These are phyloP conservation scores for Platanus orientalis DNA, from an alignment of 164 flowering plant species.

Conservation along the genomic window DNA sequence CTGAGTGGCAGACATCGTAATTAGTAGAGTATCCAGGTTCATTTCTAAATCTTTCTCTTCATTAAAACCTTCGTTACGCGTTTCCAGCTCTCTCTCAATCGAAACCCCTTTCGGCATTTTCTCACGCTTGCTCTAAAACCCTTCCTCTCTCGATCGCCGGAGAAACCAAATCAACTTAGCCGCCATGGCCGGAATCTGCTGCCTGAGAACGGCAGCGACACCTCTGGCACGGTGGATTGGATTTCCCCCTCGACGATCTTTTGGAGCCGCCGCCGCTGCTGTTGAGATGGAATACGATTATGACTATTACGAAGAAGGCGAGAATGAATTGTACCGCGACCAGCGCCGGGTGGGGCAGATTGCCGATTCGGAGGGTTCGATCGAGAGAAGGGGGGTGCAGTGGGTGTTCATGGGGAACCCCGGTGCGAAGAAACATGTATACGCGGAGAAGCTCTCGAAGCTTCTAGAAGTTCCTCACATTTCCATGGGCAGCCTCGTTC, in stretches of 20 bases:
- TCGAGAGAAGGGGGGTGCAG: slow-evolving; percentile 52
- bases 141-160: too few species aligned
- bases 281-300: slow-evolving; percentile 14
- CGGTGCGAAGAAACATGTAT: slow-evolving; percentile 58
- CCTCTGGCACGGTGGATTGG: neutral
- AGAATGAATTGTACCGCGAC: neutral
- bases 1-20: too few species aligned
- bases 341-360: neutral
- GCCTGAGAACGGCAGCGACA: slow-evolving; percentile 4
- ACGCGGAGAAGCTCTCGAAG: slow-evolving; percentile 75
- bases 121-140: too few species aligned
- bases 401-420: slow-evolving; percentile 93
- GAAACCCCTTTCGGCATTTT: neutral
- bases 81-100: neutral
- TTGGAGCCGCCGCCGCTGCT: slow-evolving; percentile 20
- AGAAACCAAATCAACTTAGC: neutral
- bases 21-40: neutral
- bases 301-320: slow-evolving; percentile 18
- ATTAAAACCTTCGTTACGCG: slow-evolving; percentile 6
- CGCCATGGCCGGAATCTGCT: slow-evolving; percentile 17
- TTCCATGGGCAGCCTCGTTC: slow-evolving; percentile 78
- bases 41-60: neutral
- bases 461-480: slow-evolving; percentile 88
- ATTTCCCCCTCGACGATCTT: slow-evolving; percentile 5
- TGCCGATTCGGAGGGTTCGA: slow-evolving; percentile 28